phyloP scores from a whole-genome alignment of 306 rosid genomes.

The Gynostemma pentaphyllum region DNA sequence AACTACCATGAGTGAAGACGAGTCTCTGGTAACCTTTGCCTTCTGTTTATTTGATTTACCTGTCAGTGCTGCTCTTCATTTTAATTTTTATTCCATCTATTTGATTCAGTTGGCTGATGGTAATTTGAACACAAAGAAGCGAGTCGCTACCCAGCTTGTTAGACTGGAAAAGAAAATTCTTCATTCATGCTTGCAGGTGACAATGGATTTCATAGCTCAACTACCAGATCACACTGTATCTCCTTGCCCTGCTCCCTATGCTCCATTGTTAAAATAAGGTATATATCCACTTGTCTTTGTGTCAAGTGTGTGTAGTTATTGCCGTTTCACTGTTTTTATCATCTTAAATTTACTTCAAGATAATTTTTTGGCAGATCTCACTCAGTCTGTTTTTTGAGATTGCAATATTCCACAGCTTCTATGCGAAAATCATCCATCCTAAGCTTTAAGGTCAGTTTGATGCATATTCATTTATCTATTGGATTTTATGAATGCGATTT shows the following conservation, averaged over 20 bases:
- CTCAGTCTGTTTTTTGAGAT: not conserved
- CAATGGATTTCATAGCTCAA: conserved; percentile 44
- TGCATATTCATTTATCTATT: not conserved
- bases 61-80: not conserved
- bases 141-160: conserved; percentile 75
- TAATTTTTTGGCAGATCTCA: not conserved
- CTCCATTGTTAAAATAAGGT: conserved; percentile 58
- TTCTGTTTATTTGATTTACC: conserved; percentile 2
- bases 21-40: conserved; percentile 46
- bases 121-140: conserved; percentile 65
- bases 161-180: conserved; percentile 80
- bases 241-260: conserved; percentile 85
- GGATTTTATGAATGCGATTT: not conserved
- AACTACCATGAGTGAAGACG: conserved; percentile 78
- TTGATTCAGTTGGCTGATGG: conserved; percentile 50
- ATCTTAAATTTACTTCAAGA: not conserved
- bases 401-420: not conserved
- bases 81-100: conserved; percentile 16
- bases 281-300: not conserved
- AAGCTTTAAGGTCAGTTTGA: not conserved
- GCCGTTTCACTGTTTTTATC: not conserved
- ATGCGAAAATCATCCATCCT: not conserved
- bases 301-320: not conserved
- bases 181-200: conserved; percentile 71
- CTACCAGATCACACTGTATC: conserved; percentile 68